phyloP scores from a whole-genome alignment of 176 grass and related monocot genomes.

The Hordeum marinum region DNA sequence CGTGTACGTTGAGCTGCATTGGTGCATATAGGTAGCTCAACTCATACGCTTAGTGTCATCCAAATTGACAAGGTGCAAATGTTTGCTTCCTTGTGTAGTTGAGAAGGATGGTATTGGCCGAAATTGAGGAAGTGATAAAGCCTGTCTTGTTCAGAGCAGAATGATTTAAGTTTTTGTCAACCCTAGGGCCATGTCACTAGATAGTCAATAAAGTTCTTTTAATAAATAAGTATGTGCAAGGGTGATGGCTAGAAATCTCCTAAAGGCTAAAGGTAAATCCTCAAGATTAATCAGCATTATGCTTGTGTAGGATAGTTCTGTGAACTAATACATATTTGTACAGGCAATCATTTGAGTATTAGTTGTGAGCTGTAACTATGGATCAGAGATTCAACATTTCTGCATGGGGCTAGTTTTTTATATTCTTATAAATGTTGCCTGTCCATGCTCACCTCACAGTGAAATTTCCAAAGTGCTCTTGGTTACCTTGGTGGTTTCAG shows the following conservation, averaged over 20 bases:
- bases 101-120: neutral
- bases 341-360: neutral
- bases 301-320: neutral
- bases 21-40: neutral
- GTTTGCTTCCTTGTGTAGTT: neutral
- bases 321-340: neutral
- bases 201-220: neutral
- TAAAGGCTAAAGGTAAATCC: neutral
- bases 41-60: neutral
- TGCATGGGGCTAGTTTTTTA: neutral
- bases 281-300: conserved; percentile 11
- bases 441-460: neutral
- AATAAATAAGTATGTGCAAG: neutral
- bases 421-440: neutral
- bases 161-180: neutral
- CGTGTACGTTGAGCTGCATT: neutral
- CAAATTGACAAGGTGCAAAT: neutral
- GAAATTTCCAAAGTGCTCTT: neutral
- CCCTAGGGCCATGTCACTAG: neutral
- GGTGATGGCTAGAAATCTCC: neutral
- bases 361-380: neutral
- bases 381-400: neutral
- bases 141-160: neutral
- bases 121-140: neutral
- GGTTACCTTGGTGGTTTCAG: neutral